These are phyloP conservation scores for Aurantiochytrium sp. DNA, from an alignment of 108 stramenopile species.

Conservation along the genomic window DNA sequence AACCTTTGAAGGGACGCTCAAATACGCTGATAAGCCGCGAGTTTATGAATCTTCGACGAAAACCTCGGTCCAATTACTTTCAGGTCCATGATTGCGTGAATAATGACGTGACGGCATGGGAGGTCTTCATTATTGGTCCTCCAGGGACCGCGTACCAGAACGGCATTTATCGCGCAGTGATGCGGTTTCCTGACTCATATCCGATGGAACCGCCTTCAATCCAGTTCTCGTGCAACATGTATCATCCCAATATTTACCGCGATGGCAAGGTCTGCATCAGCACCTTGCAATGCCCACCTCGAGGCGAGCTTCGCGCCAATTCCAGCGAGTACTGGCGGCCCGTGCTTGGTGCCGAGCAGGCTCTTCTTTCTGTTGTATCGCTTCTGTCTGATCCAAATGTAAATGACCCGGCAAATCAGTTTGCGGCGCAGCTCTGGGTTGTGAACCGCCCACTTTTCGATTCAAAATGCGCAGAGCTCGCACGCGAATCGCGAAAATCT, in stretches of 20 bases:
- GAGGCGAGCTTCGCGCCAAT: not conserved
- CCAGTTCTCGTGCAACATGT: not conserved
- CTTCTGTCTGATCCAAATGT: not conserved
- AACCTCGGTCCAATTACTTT: not conserved
- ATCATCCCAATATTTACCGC: not conserved
- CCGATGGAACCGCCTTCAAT: constrained; percentile 11
- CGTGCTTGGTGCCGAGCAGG: not conserved
- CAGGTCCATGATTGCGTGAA: not conserved
- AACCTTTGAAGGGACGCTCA: too few relatives aligned
- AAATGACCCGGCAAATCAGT: not conserved
- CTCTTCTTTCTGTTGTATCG: not conserved
- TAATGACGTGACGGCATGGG: not conserved
- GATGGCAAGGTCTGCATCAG: constrained; percentile 13
- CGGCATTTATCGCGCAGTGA: not conserved
- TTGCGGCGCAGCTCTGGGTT: not conserved
- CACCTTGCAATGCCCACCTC: not conserved
- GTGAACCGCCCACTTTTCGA: not conserved
- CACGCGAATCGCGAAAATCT: not conserved
- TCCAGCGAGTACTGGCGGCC: not conserved
- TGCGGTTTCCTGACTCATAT: not conserved
- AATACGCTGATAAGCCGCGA: not conserved
- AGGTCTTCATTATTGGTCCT: constrained; percentile 7
- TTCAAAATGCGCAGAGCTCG: not conserved
- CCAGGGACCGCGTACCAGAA: not conserved
- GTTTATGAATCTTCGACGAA: constrained; percentile 2